Evolutionary conservation across 768 basidiomycete genomes (phyloP).

Genomic region (Cystobasidiopsis lactophilus): DNA sequence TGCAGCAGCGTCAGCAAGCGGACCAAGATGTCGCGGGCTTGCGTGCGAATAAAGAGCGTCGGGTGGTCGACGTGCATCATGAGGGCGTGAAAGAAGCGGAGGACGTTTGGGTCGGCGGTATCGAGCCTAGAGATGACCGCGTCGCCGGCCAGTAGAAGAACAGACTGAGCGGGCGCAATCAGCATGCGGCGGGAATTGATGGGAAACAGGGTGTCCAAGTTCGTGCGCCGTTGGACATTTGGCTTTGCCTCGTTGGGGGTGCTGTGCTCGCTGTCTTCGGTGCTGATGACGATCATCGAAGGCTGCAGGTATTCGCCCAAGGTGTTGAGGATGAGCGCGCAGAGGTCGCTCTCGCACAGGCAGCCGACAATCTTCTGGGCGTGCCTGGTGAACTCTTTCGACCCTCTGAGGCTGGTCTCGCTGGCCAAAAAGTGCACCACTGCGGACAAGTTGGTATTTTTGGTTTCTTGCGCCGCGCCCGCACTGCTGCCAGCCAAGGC

Average conservation of each 20-base stretch:
- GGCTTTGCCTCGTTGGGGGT: slow-evolving; percentile 27
- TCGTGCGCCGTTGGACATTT: slow-evolving; percentile 28
- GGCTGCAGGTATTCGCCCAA: slow-evolving; percentile 70
- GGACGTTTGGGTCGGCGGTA: slow-evolving; percentile 38
- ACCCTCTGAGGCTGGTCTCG: slow-evolving; percentile 66
- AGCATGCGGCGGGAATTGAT: slow-evolving; percentile 41
- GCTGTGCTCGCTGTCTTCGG: slow-evolving; percentile 31
- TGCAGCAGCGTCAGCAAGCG: slow-evolving; percentile 57
- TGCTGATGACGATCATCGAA: slow-evolving; percentile 52
- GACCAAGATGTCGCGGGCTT: slow-evolving; percentile 59
- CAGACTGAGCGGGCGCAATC: slow-evolving; percentile 68
- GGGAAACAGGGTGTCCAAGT: slow-evolving; percentile 55
- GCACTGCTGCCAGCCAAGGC: slow-evolving; percentile 24
- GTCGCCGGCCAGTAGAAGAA: slow-evolving; percentile 59
- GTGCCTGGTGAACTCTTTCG: slow-evolving; percentile 49
- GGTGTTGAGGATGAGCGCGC: slow-evolving; percentile 53
- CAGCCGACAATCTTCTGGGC: slow-evolving; percentile 64
- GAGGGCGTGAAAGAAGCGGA: slow-evolving; percentile 52
- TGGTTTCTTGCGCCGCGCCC: slow-evolving; percentile 37
- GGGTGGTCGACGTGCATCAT: slow-evolving; percentile 68
- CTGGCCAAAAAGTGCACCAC: slow-evolving; percentile 63
- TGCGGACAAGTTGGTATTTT: slow-evolving; percentile 38
- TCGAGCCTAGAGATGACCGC: slow-evolving; percentile 59
- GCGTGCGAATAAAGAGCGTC: slow-evolving; percentile 41
- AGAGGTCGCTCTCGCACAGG: slow-evolving; percentile 52